Conservation (phyloP, 306 rosid genomes). For the Ormosia semicastrata region DNA sequence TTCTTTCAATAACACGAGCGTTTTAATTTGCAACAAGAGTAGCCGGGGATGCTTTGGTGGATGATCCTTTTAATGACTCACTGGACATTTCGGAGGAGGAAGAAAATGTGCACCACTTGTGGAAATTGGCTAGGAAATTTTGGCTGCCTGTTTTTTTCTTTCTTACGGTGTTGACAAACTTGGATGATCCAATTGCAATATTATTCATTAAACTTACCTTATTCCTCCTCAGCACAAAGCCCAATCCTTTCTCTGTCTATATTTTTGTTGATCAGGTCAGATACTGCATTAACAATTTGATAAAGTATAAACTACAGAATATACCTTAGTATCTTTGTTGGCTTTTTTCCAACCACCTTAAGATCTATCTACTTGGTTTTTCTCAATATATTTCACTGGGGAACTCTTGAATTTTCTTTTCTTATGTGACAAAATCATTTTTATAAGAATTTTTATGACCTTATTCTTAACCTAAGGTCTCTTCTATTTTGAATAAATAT, state of each 20-base stretch:
- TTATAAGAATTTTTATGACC: background rate
- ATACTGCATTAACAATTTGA: background rate
- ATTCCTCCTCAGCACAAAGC: conserved; percentile 71
- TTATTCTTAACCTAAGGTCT: background rate
- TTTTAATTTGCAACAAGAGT: conserved; percentile 27
- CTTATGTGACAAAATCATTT: background rate
- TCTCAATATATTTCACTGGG: background rate
- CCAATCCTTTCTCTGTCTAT: conserved; percentile 77
- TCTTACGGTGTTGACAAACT: conserved; percentile 52
- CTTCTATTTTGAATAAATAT: background rate
- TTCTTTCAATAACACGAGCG: conserved; percentile 6
- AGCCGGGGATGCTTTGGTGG: conserved; percentile 52
- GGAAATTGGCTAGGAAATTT: conserved; percentile 51
- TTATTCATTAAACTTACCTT: conserved; percentile 46
- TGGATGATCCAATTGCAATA: conserved; percentile 44
- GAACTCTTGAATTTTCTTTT: background rate
- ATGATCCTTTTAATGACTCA: conserved; percentile 25
- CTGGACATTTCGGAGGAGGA: conserved; percentile 40
- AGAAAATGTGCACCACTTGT: conserved; percentile 31
- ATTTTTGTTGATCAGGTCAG: conserved; percentile 65
- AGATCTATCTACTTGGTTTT: conserved; percentile 9
- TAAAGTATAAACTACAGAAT: background rate
- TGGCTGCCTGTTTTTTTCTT: conserved; percentile 67
- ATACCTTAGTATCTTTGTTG: conserved; percentile 2
- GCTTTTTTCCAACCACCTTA: background rate